Conservation (phyloP, 345 rosid species). For the Sisymbrium altissimum region DNA sequence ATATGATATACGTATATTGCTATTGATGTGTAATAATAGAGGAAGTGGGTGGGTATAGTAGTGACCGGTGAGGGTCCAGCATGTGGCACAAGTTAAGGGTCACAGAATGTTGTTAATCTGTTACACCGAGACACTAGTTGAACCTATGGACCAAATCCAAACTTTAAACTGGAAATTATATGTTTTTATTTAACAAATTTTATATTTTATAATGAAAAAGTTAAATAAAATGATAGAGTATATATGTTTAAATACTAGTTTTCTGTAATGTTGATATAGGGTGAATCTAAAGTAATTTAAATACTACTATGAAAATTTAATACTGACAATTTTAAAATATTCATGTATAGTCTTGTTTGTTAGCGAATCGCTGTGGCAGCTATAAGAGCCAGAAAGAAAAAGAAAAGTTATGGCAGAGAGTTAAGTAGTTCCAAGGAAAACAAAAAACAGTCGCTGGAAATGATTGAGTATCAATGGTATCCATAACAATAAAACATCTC, state of each 20-base stretch:
- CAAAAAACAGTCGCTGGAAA: too few relatives aligned
- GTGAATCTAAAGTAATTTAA: too few relatives aligned
- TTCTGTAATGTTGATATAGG: too few relatives aligned
- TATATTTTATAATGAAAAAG: background rate
- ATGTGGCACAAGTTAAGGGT: slow-evolving; percentile 16
- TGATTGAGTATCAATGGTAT: too few relatives aligned
- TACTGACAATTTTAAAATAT: too few relatives aligned
- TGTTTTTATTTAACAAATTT: background rate
- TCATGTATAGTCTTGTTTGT: too few relatives aligned
- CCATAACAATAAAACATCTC: too few relatives aligned
- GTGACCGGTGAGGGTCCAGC: slow-evolving; percentile 28
- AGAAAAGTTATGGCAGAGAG: too few relatives aligned
- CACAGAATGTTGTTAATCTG: slow-evolving; percentile 9
- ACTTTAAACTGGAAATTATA: background rate
- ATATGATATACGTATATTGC: background rate
- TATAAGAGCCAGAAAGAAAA: too few relatives aligned
- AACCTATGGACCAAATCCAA: background rate
- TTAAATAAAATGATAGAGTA: background rate
- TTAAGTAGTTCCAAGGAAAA: too few relatives aligned
- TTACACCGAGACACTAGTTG: background rate
- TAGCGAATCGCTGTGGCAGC: too few relatives aligned
- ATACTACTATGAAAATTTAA: too few relatives aligned
- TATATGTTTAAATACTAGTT: background rate
- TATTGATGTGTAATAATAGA: background rate
- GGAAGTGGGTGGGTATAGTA: slow-evolving; percentile 16